Base-by-base conservation (phyloP, 164 flowering plant species). In the Aristolochia californica region DNA sequence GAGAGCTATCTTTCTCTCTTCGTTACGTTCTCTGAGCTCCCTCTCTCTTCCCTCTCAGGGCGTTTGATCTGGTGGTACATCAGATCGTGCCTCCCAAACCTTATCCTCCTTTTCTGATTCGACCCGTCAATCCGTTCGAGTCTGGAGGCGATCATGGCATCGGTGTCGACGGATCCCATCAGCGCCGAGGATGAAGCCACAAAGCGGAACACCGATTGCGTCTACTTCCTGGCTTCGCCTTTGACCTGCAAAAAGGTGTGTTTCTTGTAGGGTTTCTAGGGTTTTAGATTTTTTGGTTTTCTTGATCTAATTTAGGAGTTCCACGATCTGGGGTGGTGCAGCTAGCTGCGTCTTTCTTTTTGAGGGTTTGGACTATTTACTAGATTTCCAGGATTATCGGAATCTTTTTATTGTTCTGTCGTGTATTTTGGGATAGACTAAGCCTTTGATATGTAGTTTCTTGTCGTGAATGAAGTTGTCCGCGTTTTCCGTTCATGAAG, bases 171-270 rank as follows among this genome's bases (percentile, higher is more conserved):
- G 16, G 21, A 38, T 24, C 58, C 66, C 8, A 25, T 65, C 0
- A 40, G 75, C 5, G 75, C 72, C 4, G 91, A 83, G 43, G 95
- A 86, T 11, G 97, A 89, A 57, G 77, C 79, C 23, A 28, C 70
- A 43, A 87, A 83, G 70, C 64, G 78, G 61, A 87, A 80, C 70
- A 89, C 95, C 5, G 97, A 87, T 70, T 87, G 97, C 68, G 90
- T 89, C 52, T 89, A 89, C 72, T 89, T 89, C 60, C 87, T 89
- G 2, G 97, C 97, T 22, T 89, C 97, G 13, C 97, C 97, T 58
- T 71, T 89, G 60, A 88, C 96, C 40, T 88, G 97, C 74, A 84
- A 79, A 66, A 88, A 88, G 88, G 96, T 88, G 26, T 55, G 13
- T 1, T 14, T 60, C 34, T 18, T 45, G 18, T 62, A 12, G 34